Evolutionary conservation across 805 yeast species (phyloP).

Genomic region (Ascoidea asiatica): DNA sequence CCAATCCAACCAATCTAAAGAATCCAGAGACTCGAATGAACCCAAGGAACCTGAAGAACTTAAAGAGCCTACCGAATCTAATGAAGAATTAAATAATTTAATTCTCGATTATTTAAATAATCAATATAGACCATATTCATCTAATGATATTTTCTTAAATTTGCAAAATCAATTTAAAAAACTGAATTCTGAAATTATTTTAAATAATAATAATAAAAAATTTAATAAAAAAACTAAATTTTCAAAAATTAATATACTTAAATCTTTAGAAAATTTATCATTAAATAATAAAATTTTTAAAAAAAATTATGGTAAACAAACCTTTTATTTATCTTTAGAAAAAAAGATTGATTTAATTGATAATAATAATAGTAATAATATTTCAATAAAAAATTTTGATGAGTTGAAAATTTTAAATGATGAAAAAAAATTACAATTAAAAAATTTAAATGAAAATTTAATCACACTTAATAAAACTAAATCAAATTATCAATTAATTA

Average conservation of each 20-base stretch:
- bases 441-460: background rate
- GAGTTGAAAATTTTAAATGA: background rate
- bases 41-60: no score
- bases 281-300: no score
- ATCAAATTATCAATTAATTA: background rate
- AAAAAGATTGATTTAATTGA: no score
- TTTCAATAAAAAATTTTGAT: no score
- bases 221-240: no score
- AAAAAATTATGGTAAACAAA: background rate
- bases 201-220: no score
- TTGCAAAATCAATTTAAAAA: no score
- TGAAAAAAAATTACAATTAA: background rate
- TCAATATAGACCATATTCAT: conserved; percentile 35
- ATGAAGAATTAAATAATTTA: background rate
- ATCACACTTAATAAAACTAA: no score
- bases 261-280: background rate
- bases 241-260: background rate
- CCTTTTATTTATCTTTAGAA: background rate
- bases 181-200: no score
- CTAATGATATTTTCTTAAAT: conserved; percentile 31
- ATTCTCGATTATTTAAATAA: conserved; percentile 24
- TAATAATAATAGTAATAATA: background rate
- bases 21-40: no score
- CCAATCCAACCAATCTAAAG: no score
- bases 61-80: no score